phyloP scores from a whole-genome alignment of 2,329 filamentous ascomycete species.

The Pyrenophora tritici-repentis region DNA sequence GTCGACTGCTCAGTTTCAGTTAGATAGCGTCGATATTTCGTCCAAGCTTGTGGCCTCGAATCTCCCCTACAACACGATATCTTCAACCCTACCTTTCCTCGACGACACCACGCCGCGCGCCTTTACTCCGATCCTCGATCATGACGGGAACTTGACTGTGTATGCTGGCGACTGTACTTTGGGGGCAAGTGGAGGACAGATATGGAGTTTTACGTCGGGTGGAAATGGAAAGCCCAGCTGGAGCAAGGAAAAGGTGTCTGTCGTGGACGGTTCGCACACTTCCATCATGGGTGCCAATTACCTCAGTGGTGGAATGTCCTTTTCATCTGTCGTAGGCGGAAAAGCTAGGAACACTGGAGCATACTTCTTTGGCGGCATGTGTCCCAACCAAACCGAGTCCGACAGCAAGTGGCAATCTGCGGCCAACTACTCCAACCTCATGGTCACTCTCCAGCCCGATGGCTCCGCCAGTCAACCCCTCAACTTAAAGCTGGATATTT shows the following conservation, averaged over 20 bases:
- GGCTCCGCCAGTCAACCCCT: slow-evolving; percentile 44
- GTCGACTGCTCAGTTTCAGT: slow-evolving; percentile 55
- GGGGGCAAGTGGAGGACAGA: slow-evolving; percentile 54
- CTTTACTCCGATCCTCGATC: slow-evolving; percentile 70
- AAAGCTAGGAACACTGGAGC: slow-evolving; percentile 60
- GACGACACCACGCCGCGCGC: slow-evolving; percentile 56
- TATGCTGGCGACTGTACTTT: slow-evolving; percentile 74
- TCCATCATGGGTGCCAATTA: slow-evolving; percentile 58
- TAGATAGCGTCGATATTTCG: slow-evolving; percentile 71
- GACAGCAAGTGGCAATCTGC: slow-evolving; percentile 65
- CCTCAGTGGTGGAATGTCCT: slow-evolving; percentile 66
- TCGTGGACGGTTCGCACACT: slow-evolving; percentile 41
- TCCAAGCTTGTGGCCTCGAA: slow-evolving; percentile 57
- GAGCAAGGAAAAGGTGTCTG: slow-evolving; percentile 51
- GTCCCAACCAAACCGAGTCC: slow-evolving; percentile 55
- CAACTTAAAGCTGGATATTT: slow-evolving; percentile 54
- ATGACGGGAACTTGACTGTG: slow-evolving; percentile 71
- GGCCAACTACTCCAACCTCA: slow-evolving; percentile 79
- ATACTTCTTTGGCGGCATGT: slow-evolving; percentile 92
- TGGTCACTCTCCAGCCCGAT: slow-evolving; percentile 68
- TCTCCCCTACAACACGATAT: slow-evolving; percentile 54
- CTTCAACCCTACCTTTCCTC: slow-evolving; percentile 67
- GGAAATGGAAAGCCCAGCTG: slow-evolving; percentile 60
- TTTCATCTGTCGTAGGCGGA: slow-evolving; percentile 65
- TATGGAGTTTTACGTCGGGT: slow-evolving; percentile 70